These are phyloP conservation scores for Mycena filopes DNA, from an alignment of 768 basidiomycete genomes.

Conservation along the genomic window DNA sequence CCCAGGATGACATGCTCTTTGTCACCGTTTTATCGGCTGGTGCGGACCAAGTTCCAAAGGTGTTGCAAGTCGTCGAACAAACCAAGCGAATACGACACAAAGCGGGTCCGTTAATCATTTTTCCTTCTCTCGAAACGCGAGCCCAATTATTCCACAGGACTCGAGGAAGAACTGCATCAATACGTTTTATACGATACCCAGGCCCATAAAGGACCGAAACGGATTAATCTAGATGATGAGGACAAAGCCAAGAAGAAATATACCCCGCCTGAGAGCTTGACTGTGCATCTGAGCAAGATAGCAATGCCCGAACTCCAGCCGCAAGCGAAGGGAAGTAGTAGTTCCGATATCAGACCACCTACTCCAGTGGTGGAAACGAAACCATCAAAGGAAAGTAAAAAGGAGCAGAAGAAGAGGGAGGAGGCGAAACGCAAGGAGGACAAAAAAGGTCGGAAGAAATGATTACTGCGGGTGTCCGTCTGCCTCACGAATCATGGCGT, in stretches of 20 bases:
- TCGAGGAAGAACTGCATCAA: constrained; percentile 73
- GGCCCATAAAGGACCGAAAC: constrained; percentile 63
- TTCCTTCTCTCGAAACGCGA: too few relatives aligned
- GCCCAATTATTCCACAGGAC: constrained; percentile 44
- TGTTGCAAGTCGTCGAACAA: constrained; percentile 83
- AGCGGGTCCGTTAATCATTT: constrained; percentile 58
- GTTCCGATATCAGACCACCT: neutral
- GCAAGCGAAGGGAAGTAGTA: constrained; percentile 40
- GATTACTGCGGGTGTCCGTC: constrained; percentile 45
- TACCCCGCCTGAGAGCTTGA: constrained; percentile 72
- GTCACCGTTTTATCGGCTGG: constrained; percentile 76
- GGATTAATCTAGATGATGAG: constrained; percentile 75
- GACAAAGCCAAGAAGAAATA: constrained; percentile 60
- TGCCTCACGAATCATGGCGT: constrained; percentile 21
- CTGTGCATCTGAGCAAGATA: constrained; percentile 86
- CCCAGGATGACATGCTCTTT: constrained; percentile 84
- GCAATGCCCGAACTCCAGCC: constrained; percentile 86
- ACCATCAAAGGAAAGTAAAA: constrained; percentile 34
- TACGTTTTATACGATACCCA: constrained; percentile 79
- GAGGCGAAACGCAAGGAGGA: constrained; percentile 45
- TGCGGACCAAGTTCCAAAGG: constrained; percentile 76
- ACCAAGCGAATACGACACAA: constrained; percentile 82
- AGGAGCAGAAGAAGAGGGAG: constrained; percentile 51
- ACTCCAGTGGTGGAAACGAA: constrained; percentile 40
- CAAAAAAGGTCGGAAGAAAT: constrained; percentile 46